A percentile compares a stretch with the other conserved stretches of the same genome.
These are phyloP conservation scores for Microstegium vimineum DNA, from an alignment of 176 grass and related monocot species.

Conservation along the genomic window DNA sequence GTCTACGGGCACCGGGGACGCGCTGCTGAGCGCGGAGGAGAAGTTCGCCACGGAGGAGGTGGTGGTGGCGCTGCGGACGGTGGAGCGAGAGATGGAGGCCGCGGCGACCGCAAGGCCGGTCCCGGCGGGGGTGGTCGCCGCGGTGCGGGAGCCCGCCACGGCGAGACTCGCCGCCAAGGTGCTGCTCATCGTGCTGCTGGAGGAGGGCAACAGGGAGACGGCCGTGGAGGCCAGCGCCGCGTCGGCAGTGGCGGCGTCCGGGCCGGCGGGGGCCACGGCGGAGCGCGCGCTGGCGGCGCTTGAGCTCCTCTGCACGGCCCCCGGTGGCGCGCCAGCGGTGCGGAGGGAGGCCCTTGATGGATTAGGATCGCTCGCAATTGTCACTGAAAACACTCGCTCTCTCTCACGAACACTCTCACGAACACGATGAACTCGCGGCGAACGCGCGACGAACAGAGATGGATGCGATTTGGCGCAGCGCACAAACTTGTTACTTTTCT, in stretches of 20 bases:
- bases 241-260: conserved; percentile 54
- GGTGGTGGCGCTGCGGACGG: conserved; percentile 32
- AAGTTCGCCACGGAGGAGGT: conserved; percentile 51
- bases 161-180: conserved; percentile 62
- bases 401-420: too few species aligned
- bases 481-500: too few species aligned
- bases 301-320: conserved; percentile 72
- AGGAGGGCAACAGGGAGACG: conserved; percentile 44
- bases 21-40: conserved; percentile 28
- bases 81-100: conserved; percentile 49
- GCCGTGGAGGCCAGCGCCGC: conserved; percentile 59
- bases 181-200: conserved; percentile 46
- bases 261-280: conserved; percentile 57
- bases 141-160: conserved; percentile 44
- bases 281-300: conserved; percentile 79
- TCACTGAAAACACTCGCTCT: too few species aligned
- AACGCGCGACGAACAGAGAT: too few species aligned
- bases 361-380: too few species aligned
- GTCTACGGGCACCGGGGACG: not conserved
- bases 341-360: conserved; percentile 40
- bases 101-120: conserved; percentile 15
- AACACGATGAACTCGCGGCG: too few species aligned
- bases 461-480: too few species aligned
- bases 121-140: conserved; percentile 44
- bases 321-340: conserved; percentile 47